Base-by-base conservation (phyloP, 2,329 filamentous ascomycete species). In the Ophiocordyceps camponoti-floridani region DNA sequence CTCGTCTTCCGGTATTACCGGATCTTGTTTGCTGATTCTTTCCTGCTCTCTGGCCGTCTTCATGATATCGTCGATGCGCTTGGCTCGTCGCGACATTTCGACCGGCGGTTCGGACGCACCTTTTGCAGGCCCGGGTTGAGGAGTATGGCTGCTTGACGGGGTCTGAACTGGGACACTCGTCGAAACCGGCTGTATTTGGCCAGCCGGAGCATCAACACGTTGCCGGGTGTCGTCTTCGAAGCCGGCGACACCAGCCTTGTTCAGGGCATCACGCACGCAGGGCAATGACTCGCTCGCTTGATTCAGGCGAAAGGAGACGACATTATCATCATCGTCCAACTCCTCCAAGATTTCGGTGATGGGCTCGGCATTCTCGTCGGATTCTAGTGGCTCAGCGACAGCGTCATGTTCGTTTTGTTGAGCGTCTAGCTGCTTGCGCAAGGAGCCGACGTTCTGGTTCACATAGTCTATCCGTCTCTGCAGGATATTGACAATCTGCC, bases 331-430 rank as follows among this genome's bases (percentile, higher is more conserved):
- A 9, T 95, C 88, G 56, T 96, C 91, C 23, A 96, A 68, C 63
- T 94, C 78, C 62, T 98, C 91, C 45, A 86, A 69, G 51, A 98
- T 96, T 54, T 96, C 91, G 30, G 83, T 88, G 47, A 96, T 74
- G 0, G 87, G 84, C 44, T 87, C 66, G 1, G 78, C 79, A 12
- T 79, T 77, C 48, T 83, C 81, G 48, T 82, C 77, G 44, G 67
- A 68, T 41, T 71, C 67, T 45, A 79, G 76, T 1, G 79, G 73
- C 23, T 78, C 70, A 46, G 75, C 67, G 11, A 81, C 69, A 10
- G 75, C 75, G 14, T 77, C 75, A 43, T 89, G 65, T 54, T 82
- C 82, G 48, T 79, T 72, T 59, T 94, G 79, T 7, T 77, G 77
- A 1, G 68, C 62, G 47, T 77, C 72, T 18, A 93, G 66, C 53